These are phyloP conservation scores for Aspergillus sp. DNA, from an alignment of 2,329 filamentous ascomycete species.

Conservation along the genomic window DNA sequence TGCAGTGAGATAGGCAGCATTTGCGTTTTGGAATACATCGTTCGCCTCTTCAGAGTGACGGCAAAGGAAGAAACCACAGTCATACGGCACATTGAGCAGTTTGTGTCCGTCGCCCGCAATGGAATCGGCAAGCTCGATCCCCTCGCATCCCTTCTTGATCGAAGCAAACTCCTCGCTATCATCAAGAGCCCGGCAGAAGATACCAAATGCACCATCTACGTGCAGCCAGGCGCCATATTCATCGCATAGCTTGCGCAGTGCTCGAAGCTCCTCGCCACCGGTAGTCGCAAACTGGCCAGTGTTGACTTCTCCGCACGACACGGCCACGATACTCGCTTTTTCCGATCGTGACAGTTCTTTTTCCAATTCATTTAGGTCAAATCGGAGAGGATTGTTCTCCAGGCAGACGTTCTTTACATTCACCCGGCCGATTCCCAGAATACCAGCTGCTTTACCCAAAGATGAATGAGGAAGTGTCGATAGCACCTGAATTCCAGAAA, in stretches of 20 bases:
- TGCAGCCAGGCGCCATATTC: constrained; percentile 78
- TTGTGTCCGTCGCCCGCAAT: constrained; percentile 87
- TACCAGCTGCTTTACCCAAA: constrained; percentile 73
- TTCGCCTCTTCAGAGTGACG: constrained; percentile 55
- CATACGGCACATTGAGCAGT: constrained; percentile 90
- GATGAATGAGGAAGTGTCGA: constrained; percentile 82
- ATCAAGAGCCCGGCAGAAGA: constrained; percentile 68
- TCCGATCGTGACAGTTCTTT: constrained; percentile 49
- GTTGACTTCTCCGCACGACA: constrained; percentile 90
- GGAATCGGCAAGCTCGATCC: constrained; percentile 78
- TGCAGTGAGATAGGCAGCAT: constrained; percentile 70
- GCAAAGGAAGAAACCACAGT: constrained; percentile 85
- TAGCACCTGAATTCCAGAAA: constrained; percentile 68
- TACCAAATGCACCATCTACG: constrained; percentile 84
- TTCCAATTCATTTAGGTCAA: constrained; percentile 66
- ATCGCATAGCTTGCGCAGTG: constrained; percentile 66
- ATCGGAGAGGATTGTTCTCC: constrained; percentile 55
- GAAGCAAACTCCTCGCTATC: constrained; percentile 51
- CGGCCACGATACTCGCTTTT: constrained; percentile 67
- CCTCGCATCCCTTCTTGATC: constrained; percentile 50
- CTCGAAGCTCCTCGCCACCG: constrained; percentile 53
- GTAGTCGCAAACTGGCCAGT: constrained; percentile 72
- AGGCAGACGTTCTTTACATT: constrained; percentile 58
- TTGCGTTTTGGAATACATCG: constrained; percentile 73
- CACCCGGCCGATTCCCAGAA: constrained; percentile 71